Evolutionary conservation across 495 filamentous ascomycete species (phyloP).

Genomic region (Aspergillus avenaceus): DNA sequence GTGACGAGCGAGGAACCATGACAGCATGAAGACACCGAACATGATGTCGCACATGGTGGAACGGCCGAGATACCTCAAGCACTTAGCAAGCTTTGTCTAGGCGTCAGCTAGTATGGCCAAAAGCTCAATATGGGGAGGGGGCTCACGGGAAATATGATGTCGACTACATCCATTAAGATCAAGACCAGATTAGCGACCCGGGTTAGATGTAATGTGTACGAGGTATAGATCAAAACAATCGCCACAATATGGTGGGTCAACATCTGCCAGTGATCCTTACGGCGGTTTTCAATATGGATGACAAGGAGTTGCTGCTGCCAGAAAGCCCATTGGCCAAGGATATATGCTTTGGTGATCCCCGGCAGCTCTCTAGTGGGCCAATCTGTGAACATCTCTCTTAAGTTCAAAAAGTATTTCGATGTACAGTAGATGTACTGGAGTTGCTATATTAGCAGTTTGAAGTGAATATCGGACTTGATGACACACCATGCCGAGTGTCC

Average conservation of each 20-base stretch:
- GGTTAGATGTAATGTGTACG: conserved; percentile 70
- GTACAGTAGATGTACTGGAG: conserved; percentile 67
- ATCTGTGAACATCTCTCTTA: conserved; percentile 65
- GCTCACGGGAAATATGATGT: conserved; percentile 66
- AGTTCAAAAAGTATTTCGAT: conserved; percentile 65
- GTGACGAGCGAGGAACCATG: conserved; percentile 73
- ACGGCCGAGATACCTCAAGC: conserved; percentile 74
- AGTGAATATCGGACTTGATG: background rate
- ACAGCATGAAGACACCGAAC: conserved; percentile 74
- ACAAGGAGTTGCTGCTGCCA: conserved; percentile 83
- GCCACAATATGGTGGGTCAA: conserved; percentile 81
- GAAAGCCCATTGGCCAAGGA: conserved; percentile 79
- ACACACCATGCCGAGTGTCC: conserved; percentile 67
- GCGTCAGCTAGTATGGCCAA: background rate
- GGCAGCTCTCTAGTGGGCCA: conserved; percentile 65
- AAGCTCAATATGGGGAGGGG: background rate
- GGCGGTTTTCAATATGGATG: conserved; percentile 76
- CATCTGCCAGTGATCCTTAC: conserved; percentile 87
- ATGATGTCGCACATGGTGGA: conserved; percentile 64
- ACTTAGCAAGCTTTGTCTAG: conserved; percentile 57
- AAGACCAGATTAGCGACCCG: conserved; percentile 74
- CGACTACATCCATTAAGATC: conserved; percentile 78
- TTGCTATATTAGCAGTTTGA: too few species aligned
- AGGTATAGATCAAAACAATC: conserved; percentile 62
- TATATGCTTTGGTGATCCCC: conserved; percentile 71